Base-by-base conservation (phyloP, 129 eudicot species). In the Lactuca saligna region DNA sequence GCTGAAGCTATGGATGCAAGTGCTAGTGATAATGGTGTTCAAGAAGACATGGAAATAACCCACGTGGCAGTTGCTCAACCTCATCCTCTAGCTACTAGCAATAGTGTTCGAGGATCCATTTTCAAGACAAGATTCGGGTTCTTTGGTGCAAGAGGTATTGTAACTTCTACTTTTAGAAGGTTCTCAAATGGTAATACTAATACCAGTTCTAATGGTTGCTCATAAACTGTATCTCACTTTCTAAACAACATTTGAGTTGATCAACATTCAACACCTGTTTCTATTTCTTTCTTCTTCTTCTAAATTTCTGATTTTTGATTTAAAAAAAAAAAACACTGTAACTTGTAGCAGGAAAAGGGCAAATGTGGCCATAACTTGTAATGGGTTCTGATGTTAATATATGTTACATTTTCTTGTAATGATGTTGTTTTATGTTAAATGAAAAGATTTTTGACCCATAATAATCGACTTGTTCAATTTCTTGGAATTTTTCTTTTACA, bases 111-210 rank as follows among this genome's bases (percentile, higher is more conserved):
- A 20, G 67, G 76, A 11, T 80, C 86, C 1, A 34, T 68, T 17
- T 83, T 82, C 70, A 82, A 73, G 79, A 68, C 82, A 25, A 82
- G 84, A 70, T 79, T 90, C 32, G 84, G 91, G 68, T 60, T 87
- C 51, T 84, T 89, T 17, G 86, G 90, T 25, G 90, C 86, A 39
- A 84, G 91, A 76, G 81, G 84, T 72, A 62, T 86, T 55, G 91
- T 83, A 69, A 79, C 78, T 54, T 80, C 85, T 49, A 77, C 95
- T 17, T 74, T 87, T 53, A 82, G 90, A 63, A 87, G 87, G 74
- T 82, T 87, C 81, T 78, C 89, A n/a, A 78, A 54, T 81, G 86
- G 84, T 17, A 72, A 25, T 25, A 25, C 72, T 13, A 72, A 78
- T 75, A 69, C 71, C 68, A 76, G 86, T 64, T 69, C 76, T 37